phyloP scores from a whole-genome alignment of 2,329 filamentous ascomycete genomes.

The Cladosporium sp. region DNA sequence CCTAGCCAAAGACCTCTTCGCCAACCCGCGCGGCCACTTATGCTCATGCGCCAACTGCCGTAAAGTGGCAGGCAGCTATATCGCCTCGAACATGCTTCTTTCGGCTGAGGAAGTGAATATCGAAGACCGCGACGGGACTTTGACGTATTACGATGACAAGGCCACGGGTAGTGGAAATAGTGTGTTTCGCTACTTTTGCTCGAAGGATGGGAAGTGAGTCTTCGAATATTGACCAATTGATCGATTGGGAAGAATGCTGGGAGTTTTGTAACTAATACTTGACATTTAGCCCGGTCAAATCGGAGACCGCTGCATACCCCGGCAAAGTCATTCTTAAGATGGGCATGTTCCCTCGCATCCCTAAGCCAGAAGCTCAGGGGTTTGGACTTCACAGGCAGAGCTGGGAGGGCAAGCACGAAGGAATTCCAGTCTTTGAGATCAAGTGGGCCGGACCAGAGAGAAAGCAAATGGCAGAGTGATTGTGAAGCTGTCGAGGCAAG shows the following conservation, averaged over 20 bases:
- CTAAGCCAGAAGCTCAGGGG: slow-evolving; percentile 42
- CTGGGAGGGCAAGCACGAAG: slow-evolving; percentile 41
- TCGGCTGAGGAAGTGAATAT: slow-evolving; percentile 44
- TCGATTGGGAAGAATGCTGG: background rate
- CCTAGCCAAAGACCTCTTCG: slow-evolving; percentile 45
- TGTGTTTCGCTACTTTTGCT: slow-evolving; percentile 44
- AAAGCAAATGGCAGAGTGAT: slow-evolving; percentile 22
- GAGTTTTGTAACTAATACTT: background rate
- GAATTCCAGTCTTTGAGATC: slow-evolving; percentile 37
- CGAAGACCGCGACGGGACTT: slow-evolving; percentile 40
- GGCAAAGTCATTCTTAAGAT: slow-evolving; percentile 48
- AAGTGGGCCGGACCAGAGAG: slow-evolving; percentile 37
- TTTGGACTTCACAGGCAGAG: slow-evolving; percentile 42
- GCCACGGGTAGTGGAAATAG: slow-evolving; percentile 45
- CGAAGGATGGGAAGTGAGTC: slow-evolving; percentile 42
- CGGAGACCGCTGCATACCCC: slow-evolving; percentile 36
- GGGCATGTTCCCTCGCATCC: slow-evolving; percentile 48
- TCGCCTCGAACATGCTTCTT: slow-evolving; percentile 39
- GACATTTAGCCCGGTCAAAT: slow-evolving; percentile 43
- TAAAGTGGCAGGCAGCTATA: slow-evolving; percentile 45
- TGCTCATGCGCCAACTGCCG: slow-evolving; percentile 52
- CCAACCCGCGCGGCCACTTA: slow-evolving; percentile 41
- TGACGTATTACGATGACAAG: slow-evolving; percentile 44
- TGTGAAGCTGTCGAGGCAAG: no score
- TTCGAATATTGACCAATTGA: background rate